A percentile compares a stretch with the other conserved stretches of the same genome.
Conservation (phyloP, 2,329 filamentous ascomycete genomes). For the Diaporthe citrichinensis region DNA sequence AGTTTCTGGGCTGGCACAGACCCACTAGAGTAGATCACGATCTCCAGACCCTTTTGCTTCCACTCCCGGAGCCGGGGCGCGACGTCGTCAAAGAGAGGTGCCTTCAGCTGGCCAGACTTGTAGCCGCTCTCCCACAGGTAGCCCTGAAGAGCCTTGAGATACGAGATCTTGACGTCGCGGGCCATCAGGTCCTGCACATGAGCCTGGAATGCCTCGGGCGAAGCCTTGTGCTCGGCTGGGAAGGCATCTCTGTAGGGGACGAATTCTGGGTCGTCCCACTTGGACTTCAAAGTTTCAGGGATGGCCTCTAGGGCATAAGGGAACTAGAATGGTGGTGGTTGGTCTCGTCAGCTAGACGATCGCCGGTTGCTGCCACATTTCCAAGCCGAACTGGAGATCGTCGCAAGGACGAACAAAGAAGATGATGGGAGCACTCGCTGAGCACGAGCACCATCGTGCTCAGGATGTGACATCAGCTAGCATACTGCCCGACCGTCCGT, state of each 20-base stretch:
- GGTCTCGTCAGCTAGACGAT: conserved; percentile 35
- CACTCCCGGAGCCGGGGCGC: conserved; percentile 73
- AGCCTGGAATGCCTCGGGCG: conserved; percentile 71
- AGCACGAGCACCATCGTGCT: conserved; percentile 20
- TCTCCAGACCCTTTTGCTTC: conserved; percentile 66
- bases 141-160: conserved; percentile 85
- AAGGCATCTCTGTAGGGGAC: conserved; percentile 79
- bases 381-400: conserved; percentile 18
- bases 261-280: conserved; percentile 78
- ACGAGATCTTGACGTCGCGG: conserved; percentile 81
- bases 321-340: conserved; percentile 67
- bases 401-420: conserved; percentile 29
- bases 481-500: background rate
- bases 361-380: conserved; percentile 9
- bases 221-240: conserved; percentile 72
- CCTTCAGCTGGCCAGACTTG: conserved; percentile 75
- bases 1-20: conserved; percentile 86
- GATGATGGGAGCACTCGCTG: conserved; percentile 4
- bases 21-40: conserved; percentile 87
- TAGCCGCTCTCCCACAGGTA: conserved; percentile 85
- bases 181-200: conserved; percentile 80
- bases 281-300: conserved; percentile 71
- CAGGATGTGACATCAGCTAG: conserved; percentile 31
- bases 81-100: conserved; percentile 83
- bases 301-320: conserved; percentile 81